Evolutionary conservation across 1,139 yeast genomes (phyloP), one percentile per base, ranked within the genome.

Genomic region (Yamadazyma sp.): DNA sequence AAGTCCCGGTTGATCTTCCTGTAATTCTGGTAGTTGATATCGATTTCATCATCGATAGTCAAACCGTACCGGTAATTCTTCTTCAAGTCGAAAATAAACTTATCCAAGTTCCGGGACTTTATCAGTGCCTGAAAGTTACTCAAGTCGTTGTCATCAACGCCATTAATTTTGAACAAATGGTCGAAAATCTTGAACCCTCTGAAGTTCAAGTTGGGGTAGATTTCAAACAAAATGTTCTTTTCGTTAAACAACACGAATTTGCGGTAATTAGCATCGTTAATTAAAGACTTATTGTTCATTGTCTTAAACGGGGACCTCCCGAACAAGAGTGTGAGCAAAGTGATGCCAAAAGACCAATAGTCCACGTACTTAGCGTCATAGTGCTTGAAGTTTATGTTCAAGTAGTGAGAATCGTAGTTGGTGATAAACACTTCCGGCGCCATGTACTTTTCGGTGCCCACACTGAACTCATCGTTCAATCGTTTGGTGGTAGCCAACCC

Each of bases 371-470:
- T 56, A 33, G 66, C 55, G 41, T 67, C 73, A 44, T 67, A 66
- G n/a, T 51, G 45, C 25, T 52, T 51, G 31, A 55, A 44, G 24
- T 53, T 54, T 17, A 49, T 49, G 33, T 50, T 46, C 22, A 50
- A 42, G 16, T 7, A 27, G 10, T 4, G 3, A 3, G 29, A 29
- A 17, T 51, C 53, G 35, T 42, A 44, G 41, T 46, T 44, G 30
- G 46, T 41, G 33, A 47, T 42, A 58, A 62, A 44, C 62, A 66
- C 51, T 48, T 77, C 82, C 1, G 82, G 82, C 0, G 82, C 78
- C 80, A 77, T 75, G 50, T 75, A 77, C 53, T 74, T 75, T 48
- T 76, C 81, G 6, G 81, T 75, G 29, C 82, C 82, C 32, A 77
- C 77, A 47, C 72, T 68, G 51, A 72, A 75, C 43, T 75, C 79